A percentile compares a stretch with the other conserved stretches of the same genome.
Conservation (phyloP, 139 green algal genomes). For the Limnomonas spitsbergensis region DNA sequence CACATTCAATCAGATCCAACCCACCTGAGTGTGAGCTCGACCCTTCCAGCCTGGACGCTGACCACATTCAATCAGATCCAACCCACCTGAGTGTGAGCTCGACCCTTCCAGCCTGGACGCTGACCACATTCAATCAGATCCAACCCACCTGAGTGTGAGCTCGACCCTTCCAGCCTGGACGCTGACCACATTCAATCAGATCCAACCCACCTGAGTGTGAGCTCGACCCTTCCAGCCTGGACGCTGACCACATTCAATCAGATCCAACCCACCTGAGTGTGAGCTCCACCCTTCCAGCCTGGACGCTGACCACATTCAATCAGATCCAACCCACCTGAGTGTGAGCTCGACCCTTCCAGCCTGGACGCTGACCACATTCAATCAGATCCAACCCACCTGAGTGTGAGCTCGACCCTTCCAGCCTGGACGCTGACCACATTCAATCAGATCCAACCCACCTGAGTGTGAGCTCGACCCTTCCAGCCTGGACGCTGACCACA, state of each 20-base stretch:
- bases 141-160: not conserved
- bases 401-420: not conserved
- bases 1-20: not conserved
- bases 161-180: not conserved
- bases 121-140: not conserved
- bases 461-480: not conserved
- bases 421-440: not conserved
- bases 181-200: not conserved
- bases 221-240: not conserved
- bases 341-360: conserved; percentile 60
- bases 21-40: not conserved
- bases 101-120: not conserved
- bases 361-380: not conserved
- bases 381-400: not conserved
- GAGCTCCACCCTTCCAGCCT: no score
- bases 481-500: not conserved
- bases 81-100: not conserved
- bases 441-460: not conserved
- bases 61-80: not conserved
- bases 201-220: not conserved
- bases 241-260: not conserved
- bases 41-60: not conserved
- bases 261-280: not conserved
- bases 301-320: no score
- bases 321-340: conserved; percentile 39